phyloP scores from a whole-genome alignment of 257 asterid genomes.

The Solanum ossicruentum region DNA sequence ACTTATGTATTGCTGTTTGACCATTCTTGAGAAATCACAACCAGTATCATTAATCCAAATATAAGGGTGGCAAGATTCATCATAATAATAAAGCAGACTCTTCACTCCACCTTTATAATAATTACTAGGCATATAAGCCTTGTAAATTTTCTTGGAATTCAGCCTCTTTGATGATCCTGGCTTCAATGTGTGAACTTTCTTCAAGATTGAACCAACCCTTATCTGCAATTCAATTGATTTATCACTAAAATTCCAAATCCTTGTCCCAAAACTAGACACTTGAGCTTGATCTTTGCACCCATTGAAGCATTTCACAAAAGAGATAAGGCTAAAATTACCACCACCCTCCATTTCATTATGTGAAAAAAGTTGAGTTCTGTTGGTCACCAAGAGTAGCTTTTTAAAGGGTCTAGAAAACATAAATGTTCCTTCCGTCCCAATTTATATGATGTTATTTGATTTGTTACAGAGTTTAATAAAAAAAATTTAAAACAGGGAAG shows the following conservation, averaged over 20 bases:
- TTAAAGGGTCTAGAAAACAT: not conserved
- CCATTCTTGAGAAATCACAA: constrained; percentile 67
- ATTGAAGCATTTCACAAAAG: constrained; percentile 49
- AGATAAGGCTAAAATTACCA: constrained; percentile 21
- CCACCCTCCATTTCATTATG: constrained; percentile 15
- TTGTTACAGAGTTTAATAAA: too few species aligned
- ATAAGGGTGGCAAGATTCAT: constrained; percentile 82
- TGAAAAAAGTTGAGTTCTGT: not conserved
- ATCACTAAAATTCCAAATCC: constrained; percentile 68
- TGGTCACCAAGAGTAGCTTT: not conserved
- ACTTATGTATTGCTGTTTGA: constrained; percentile 75
- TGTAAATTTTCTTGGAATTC: constrained; percentile 65
- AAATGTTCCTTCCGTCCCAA: not conserved
- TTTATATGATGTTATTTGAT: too few species aligned
- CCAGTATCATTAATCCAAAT: constrained; percentile 76
- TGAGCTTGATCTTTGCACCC: constrained; percentile 52
- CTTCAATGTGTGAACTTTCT: constrained; percentile 61
- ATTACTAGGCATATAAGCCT: constrained; percentile 56
- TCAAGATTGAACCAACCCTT: constrained; percentile 64
- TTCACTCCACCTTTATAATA: constrained; percentile 29
- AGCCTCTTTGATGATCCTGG: constrained; percentile 69
- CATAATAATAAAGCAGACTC: constrained; percentile 62
- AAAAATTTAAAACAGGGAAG: too few species aligned
- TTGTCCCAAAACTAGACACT: constrained; percentile 54
- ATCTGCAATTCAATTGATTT: constrained; percentile 57